phyloP scores from a whole-genome alignment of 1,284 basidiomycete genomes.

The Porphyrellus sp. region DNA sequence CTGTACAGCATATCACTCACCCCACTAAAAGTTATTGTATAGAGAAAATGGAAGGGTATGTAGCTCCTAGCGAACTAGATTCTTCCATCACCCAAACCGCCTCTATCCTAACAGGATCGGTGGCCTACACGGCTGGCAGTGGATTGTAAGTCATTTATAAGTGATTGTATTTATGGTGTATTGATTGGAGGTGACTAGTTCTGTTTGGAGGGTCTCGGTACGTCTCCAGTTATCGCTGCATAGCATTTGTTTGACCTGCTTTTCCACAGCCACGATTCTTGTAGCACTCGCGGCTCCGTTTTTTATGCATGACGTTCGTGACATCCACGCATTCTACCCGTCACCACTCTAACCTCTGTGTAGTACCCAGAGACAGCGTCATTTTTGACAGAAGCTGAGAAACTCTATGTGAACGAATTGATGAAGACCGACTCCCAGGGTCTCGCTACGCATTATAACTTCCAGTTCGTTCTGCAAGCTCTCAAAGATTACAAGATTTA shows the following conservation, averaged over 20 bases:
- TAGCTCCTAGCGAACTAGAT: not conserved
- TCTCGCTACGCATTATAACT: conserved; percentile 34
- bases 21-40: conserved; percentile 10
- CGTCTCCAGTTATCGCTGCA: not conserved
- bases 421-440: conserved; percentile 37
- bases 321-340: not conserved
- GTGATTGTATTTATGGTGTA: not conserved
- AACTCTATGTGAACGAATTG: conserved; percentile 33
- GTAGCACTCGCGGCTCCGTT: conserved; percentile 38
- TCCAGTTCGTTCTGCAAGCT: conserved; percentile 39
- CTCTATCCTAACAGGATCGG: conserved; percentile 27
- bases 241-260: not conserved
- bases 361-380: conserved; percentile 44
- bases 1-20: not conserved
- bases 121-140: conserved; percentile 41
- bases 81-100: not conserved
- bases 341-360: not conserved
- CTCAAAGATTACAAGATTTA: conserved; percentile 44
- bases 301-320: conserved; percentile 41
- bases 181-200: conserved; percentile 23
- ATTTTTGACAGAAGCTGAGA: conserved; percentile 41
- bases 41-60: conserved; percentile 21
- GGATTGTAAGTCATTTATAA: conserved; percentile 43
- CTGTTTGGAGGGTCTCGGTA: conserved; percentile 32
- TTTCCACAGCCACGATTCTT: conserved; percentile 36